Conservation (phyloP, 768 basidiomycete species). For the Leccinum boreale region DNA sequence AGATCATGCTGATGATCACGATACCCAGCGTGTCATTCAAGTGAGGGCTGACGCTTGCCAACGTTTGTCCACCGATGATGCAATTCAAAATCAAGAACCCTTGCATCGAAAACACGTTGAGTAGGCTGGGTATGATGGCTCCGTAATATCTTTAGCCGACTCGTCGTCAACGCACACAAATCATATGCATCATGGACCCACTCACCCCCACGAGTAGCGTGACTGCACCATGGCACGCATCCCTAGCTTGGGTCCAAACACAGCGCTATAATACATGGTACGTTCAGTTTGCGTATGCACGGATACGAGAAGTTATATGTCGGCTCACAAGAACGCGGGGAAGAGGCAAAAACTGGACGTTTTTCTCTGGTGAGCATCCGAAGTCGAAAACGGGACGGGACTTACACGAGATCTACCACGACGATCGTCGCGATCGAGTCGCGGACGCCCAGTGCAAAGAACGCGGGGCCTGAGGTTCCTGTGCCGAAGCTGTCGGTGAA, state of each 20-base stretch:
- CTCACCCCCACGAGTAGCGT: conserved; percentile 51
- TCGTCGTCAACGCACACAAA: conserved; percentile 9
- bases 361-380: background rate
- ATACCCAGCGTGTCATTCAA: conserved; percentile 31
- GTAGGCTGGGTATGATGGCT: conserved; percentile 38
- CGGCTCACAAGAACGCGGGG: conserved; percentile 38
- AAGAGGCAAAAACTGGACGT: conserved; percentile 29
- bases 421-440: conserved; percentile 41
- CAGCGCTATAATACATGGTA: conserved; percentile 32
- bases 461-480: conserved; percentile 49
- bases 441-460: conserved; percentile 44
- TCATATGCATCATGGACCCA: background rate
- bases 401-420: conserved; percentile 45
- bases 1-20: conserved; percentile 32
- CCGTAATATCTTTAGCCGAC: conserved; percentile 36
- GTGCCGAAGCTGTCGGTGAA: conserved; percentile 39
- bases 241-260: conserved; percentile 53
- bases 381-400: background rate
- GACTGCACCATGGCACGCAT: conserved; percentile 58
- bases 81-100: conserved; percentile 58
- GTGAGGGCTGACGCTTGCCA: conserved; percentile 44
- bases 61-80: conserved; percentile 61
- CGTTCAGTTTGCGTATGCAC: background rate
- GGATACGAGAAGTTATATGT: background rate
- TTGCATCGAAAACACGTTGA: conserved; percentile 49